These are phyloP conservation scores for Przewalskia tangutica DNA, from an alignment of 257 asterid genomes.

Conservation along the genomic window DNA sequence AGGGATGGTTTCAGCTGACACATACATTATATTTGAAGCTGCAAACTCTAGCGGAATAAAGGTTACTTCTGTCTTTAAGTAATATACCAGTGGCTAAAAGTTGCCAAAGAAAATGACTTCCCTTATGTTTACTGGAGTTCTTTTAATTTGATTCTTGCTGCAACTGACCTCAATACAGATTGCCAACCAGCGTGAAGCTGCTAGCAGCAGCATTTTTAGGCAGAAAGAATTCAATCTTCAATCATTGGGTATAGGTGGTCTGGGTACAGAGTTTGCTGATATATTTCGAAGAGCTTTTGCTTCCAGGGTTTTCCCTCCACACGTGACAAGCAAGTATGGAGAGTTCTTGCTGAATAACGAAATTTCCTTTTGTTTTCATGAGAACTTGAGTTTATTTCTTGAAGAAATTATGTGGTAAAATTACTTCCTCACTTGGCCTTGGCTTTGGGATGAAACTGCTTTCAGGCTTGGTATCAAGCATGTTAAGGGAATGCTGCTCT, in stretches of 20 bases:
- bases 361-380: conserved; percentile 7
- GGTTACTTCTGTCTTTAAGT: conserved; percentile 28
- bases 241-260: conserved; percentile 91
- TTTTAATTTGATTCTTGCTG: conserved; percentile 4
- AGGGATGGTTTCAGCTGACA: conserved; percentile 76
- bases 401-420: neutral
- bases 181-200: conserved; percentile 92
- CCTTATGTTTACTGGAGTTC: conserved; percentile 6
- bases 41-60: conserved; percentile 79
- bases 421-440: conserved; percentile 11
- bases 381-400: neutral
- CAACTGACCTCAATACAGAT: conserved; percentile 45
- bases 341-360: neutral
- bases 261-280: conserved; percentile 93
- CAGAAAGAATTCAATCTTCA: conserved; percentile 92
- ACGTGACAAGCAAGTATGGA: conserved; percentile 84
- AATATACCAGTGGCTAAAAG: neutral
- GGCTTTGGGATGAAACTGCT: conserved; percentile 12
- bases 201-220: conserved; percentile 85
- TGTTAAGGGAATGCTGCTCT: conserved; percentile 96
- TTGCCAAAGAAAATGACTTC: neutral
- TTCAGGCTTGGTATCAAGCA: conserved; percentile 93
- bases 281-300: conserved; percentile 99
- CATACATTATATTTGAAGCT: conserved; percentile 85
- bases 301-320: conserved; percentile 94